A percentile compares a stretch with the other conserved stretches of the same genome.
Conservation (phyloP, 495 filamentous ascomycete species). For the Penicillium coprophilum region DNA sequence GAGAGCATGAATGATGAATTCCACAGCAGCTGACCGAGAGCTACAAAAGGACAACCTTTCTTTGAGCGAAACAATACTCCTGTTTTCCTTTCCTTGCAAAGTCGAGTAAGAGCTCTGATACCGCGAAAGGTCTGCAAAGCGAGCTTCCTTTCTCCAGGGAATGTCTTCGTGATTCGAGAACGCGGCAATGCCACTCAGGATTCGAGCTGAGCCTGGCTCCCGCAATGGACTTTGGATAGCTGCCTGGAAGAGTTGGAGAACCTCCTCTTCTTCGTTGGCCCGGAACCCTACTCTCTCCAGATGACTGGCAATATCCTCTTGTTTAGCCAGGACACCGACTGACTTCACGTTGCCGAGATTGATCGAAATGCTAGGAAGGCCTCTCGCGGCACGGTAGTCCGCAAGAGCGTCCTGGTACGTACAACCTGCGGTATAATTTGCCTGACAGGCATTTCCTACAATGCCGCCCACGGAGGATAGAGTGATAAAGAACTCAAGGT, state of each 20-base stretch:
- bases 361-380: background rate
- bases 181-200: background rate
- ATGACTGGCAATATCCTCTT: background rate
- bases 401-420: conserved; percentile 36
- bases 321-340: background rate
- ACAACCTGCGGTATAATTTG: conserved; percentile 35
- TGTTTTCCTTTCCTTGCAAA: background rate
- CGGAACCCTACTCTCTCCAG: background rate
- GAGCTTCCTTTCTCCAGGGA: background rate
- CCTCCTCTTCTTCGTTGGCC: background rate
- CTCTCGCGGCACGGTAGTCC: conserved; percentile 17
- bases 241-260: background rate
- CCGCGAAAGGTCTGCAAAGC: background rate
- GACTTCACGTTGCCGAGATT: background rate
- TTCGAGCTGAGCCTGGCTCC: background rate
- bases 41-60: background rate
- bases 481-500: conserved; percentile 47
- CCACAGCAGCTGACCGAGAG: conserved; percentile 15
- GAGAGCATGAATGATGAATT: conserved; percentile 39
- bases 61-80: background rate
- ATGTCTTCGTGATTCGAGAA: background rate
- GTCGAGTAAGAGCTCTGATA: background rate
- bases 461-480: conserved; percentile 33
- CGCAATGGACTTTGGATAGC: background rate
- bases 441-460: conserved; percentile 30